phyloP scores from a whole-genome alignment of 2,329 filamentous ascomycete species.

The Fusarium burgessii region DNA sequence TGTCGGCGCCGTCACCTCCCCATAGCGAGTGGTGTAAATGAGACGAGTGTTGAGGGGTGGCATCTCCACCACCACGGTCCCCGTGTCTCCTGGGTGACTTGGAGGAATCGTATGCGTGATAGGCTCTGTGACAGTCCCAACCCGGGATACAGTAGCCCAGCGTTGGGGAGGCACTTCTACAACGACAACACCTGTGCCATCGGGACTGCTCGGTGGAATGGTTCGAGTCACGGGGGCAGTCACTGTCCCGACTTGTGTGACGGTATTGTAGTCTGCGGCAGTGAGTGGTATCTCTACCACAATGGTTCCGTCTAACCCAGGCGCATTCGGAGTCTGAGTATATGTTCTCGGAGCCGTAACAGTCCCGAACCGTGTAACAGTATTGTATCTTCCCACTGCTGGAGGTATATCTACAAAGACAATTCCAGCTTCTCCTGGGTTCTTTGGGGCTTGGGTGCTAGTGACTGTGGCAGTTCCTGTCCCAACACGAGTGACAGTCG shows the following conservation, averaged over 20 bases:
- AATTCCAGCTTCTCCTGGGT: background rate
- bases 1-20: background rate
- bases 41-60: slow-evolving; percentile 6
- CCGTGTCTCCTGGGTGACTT: background rate
- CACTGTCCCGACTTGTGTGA: background rate
- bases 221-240: background rate
- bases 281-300: background rate
- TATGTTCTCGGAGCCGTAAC: background rate
- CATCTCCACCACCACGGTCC: background rate
- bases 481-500: background rate
- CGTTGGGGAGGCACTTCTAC: background rate
- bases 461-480: background rate
- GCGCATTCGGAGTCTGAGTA: background rate
- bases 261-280: background rate
- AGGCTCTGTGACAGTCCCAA: background rate
- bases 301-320: background rate
- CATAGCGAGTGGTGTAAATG: slow-evolving; percentile 1
- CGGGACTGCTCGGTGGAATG: background rate
- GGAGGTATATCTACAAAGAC: background rate
- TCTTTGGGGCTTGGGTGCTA: background rate
- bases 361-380: background rate
- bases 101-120: background rate
- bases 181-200: fast-evolving
- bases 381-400: fast-evolving
- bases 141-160: background rate